These are phyloP conservation scores for Strobilomyces echinocephalus DNA, from an alignment of 768 basidiomycete genomes.

Conservation along the genomic window DNA sequence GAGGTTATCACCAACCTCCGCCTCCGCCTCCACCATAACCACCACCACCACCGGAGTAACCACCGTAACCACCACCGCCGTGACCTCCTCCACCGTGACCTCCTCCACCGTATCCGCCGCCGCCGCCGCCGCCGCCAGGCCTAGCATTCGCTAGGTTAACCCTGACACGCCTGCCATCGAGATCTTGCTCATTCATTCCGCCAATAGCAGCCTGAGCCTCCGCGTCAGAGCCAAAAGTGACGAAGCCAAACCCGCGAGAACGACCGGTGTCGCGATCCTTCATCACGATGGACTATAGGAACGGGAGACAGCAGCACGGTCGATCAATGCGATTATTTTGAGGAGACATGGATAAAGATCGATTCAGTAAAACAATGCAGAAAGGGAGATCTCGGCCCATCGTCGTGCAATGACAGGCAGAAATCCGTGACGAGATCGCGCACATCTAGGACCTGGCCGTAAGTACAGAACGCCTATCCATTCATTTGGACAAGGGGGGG, in stretches of 20 bases:
- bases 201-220: slow-evolving; percentile 46
- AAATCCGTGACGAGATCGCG: slow-evolving; percentile 33
- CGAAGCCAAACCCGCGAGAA: slow-evolving; percentile 56
- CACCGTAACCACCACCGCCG: background rate
- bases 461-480: slow-evolving; percentile 39
- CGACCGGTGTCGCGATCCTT: slow-evolving; percentile 55
- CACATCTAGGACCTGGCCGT: slow-evolving; percentile 48
- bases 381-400: slow-evolving; percentile 29
- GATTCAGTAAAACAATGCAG: slow-evolving; percentile 24
- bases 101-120: slow-evolving; percentile 9
- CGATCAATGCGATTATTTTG: slow-evolving; percentile 5
- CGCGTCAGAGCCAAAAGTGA: slow-evolving; percentile 30
- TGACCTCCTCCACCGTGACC: slow-evolving; percentile 3
- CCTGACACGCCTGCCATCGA: slow-evolving; percentile 51
- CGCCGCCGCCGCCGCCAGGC: slow-evolving; percentile 26
- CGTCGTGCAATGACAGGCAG: slow-evolving; percentile 28
- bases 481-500: slow-evolving; percentile 2
- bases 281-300: slow-evolving; percentile 32
- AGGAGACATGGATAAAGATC: slow-evolving; percentile 22
- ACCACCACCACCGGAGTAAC: background rate
- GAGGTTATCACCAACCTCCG: slow-evolving; percentile 4
- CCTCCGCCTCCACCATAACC: slow-evolving; percentile 4
- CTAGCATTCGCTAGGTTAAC: slow-evolving; percentile 40
- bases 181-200: slow-evolving; percentile 45
- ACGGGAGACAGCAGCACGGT: slow-evolving; percentile 4